phyloP scores from a whole-genome alignment of 441 rosid genomes.

The Gossypium armourianum region DNA sequence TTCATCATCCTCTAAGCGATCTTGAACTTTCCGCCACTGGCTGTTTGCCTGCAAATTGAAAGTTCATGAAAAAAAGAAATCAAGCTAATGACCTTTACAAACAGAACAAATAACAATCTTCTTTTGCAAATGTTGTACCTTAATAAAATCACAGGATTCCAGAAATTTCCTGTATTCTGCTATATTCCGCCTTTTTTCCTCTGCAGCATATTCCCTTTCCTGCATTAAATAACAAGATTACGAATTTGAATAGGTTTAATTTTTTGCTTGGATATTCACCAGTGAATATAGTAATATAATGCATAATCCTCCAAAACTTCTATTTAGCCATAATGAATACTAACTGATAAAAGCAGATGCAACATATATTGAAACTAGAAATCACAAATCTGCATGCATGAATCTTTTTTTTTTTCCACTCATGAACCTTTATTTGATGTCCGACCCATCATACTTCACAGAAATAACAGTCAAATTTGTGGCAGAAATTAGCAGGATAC shows the following conservation, averaged over 20 bases:
- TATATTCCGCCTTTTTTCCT: slow-evolving; percentile 51
- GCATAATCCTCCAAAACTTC: not conserved
- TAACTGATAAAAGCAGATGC: not conserved
- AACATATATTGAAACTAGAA: not conserved
- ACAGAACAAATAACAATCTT: not conserved
- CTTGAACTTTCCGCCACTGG: slow-evolving; percentile 90
- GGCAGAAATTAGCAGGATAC: not conserved
- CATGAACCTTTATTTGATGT: not conserved
- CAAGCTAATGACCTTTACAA: not conserved
- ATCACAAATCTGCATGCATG: not conserved
- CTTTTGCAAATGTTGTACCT: slow-evolving; percentile 32
- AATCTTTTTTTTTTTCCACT: not conserved
- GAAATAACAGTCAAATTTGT: not conserved
- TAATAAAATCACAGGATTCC: slow-evolving; percentile 77
- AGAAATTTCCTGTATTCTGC: slow-evolving; percentile 68
- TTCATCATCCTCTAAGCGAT: slow-evolving; percentile 84
- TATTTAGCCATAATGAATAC: not conserved
- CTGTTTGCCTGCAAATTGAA: slow-evolving; percentile 49
- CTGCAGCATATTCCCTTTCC: slow-evolving; percentile 88
- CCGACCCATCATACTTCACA: not conserved
- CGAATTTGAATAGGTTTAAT: not conserved
- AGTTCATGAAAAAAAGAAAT: slow-evolving; percentile 8
- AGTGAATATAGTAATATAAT: not conserved
- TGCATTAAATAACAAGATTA: slow-evolving; percentile 24
- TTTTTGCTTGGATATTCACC: not conserved